These are phyloP conservation scores for Diaporthe batatas DNA, from an alignment of 2,329 filamentous ascomycete genomes.

Conservation along the genomic window DNA sequence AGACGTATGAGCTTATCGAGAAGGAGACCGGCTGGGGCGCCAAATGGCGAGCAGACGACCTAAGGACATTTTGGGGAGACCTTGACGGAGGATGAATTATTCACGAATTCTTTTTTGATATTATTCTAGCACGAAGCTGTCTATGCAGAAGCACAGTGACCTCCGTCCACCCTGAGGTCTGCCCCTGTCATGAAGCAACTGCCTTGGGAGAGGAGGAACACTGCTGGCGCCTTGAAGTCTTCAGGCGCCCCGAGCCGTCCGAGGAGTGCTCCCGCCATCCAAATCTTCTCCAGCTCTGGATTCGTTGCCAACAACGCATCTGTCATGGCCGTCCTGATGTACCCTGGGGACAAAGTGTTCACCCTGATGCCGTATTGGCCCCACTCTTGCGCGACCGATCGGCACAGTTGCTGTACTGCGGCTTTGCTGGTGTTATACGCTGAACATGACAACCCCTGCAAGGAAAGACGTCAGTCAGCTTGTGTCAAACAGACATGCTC, in stretches of 20 bases:
- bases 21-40: slow-evolving; percentile 30
- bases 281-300: slow-evolving; percentile 64
- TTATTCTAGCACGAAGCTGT: slow-evolving; percentile 44
- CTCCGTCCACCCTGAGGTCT: slow-evolving; percentile 69
- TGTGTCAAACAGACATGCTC: background rate
- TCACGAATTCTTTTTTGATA: slow-evolving; percentile 4
- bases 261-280: slow-evolving; percentile 67
- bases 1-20: slow-evolving; percentile 33
- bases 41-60: slow-evolving; percentile 29
- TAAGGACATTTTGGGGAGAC: slow-evolving; percentile 29
- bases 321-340: slow-evolving; percentile 63
- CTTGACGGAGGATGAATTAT: slow-evolving; percentile 13
- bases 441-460: slow-evolving; percentile 71
- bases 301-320: slow-evolving; percentile 56
- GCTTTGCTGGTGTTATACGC: slow-evolving; percentile 75
- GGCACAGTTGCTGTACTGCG: slow-evolving; percentile 70
- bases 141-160: slow-evolving; percentile 57
- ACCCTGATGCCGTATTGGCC: slow-evolving; percentile 73
- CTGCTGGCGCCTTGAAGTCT: slow-evolving; percentile 68
- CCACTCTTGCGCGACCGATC: slow-evolving; percentile 74
- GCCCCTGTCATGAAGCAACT: slow-evolving; percentile 71
- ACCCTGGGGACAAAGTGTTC: slow-evolving; percentile 75
- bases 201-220: slow-evolving; percentile 69
- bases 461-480: slow-evolving; percentile 6
- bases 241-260: slow-evolving; percentile 67